Evolutionary conservation across 148 eudicot species (phyloP).

Genomic region (Rhododendron molle): DNA sequence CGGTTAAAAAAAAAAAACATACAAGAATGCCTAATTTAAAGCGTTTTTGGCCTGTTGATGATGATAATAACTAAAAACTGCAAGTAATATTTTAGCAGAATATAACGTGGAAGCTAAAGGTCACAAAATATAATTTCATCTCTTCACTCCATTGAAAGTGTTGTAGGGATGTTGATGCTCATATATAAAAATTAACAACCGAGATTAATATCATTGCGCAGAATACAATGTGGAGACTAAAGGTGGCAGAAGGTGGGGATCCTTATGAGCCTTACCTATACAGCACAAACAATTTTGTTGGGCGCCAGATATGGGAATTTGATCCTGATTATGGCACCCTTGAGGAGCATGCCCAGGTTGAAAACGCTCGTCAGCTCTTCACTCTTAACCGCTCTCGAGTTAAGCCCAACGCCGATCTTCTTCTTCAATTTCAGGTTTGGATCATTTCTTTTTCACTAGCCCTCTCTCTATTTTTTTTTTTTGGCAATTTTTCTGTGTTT

Average conservation of each 20-base stretch:
- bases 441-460: background rate
- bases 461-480: background rate
- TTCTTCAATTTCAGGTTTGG: slow-evolving; percentile 11
- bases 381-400: slow-evolving; percentile 6
- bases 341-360: slow-evolving; percentile 13
- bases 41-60: too few relatives aligned
- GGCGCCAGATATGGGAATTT: slow-evolving; percentile 20
- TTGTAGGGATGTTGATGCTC: background rate
- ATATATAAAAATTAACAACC: background rate
- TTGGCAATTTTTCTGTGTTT: background rate
- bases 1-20: too few relatives aligned
- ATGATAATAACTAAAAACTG: too few relatives aligned
- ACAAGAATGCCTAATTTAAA: too few relatives aligned
- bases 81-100: too few relatives aligned
- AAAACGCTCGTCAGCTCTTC: slow-evolving; percentile 10
- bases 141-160: background rate
- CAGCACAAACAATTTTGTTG: slow-evolving; percentile 21
- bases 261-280: slow-evolving; percentile 14
- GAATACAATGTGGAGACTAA: slow-evolving; percentile 22
- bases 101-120: too few relatives aligned
- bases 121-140: too few relatives aligned
- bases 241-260: slow-evolving; percentile 18
- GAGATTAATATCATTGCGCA: background rate
- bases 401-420: slow-evolving; percentile 13
- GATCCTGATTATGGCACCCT: slow-evolving; percentile 16